Evolutionary conservation across 176 grass and related monocot genomes (phyloP), one percentile per base, ranked within the genome.

Genomic region (Carex littledalei): DNA sequence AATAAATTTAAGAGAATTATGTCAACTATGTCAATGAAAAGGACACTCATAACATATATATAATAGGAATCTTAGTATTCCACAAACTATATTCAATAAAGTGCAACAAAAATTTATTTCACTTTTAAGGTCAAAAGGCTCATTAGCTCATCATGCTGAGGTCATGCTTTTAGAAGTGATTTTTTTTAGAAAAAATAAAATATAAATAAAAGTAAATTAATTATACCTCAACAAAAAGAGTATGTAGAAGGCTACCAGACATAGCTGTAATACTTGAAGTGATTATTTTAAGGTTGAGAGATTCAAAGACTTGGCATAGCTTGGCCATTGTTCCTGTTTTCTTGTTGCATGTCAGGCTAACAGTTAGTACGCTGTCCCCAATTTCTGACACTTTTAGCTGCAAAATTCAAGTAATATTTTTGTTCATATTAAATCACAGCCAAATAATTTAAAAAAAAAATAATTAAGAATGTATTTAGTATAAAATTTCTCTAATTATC

Each of bases 181-280:
- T 5, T 1, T 29, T 29, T 29, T 29, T 29, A 29, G 29, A 39
- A 69, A 67, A 18, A 69, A 60, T 0, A 10, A 67, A 58, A 79
- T 21, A 37, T n/a, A 75, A 10, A 83, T 5, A 17, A 77, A 5
- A 77, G 5, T 71, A 1, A 17, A 18, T 24, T 21, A 17, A 18
- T 24, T 21, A 22, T 54, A 98, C 95, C 95, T 98, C 95, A 76
- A 98, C 88, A 75, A 98, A 89, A 68, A 98, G 80, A 32, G 91
- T 94, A 88, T 98, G 88, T 21, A 91, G 78, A 56, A 93, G 89
- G 57, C 70, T 89, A 0, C 84, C 92, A 0, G 91, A 89, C 58
- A 93, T 88, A 12, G 89, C 86, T 22, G 89, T 90, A 87, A 98
- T 75, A 85, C 62, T 98, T 37, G 91, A 88, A 2, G 95, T 90